phyloP scores from a whole-genome alignment of 2,329 filamentous ascomycete genomes.

The Epichloe brachyelytri region DNA sequence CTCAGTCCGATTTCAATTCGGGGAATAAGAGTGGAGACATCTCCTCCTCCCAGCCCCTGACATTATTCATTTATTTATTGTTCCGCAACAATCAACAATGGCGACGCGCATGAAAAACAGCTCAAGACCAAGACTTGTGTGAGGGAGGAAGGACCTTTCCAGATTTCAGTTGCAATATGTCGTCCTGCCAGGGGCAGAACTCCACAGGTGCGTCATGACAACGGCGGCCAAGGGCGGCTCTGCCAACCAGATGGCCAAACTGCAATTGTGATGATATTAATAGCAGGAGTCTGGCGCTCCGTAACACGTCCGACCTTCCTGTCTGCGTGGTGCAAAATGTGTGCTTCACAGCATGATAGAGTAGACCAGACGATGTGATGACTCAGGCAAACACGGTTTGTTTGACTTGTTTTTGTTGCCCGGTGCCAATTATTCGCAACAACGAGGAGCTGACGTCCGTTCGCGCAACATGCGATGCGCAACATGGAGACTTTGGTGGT shows the following conservation, averaged over 20 bases:
- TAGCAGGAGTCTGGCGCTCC: neutral
- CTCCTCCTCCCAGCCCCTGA: neutral
- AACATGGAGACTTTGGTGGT: neutral
- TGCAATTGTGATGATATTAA: neutral
- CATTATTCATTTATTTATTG: neutral
- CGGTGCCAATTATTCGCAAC: neutral
- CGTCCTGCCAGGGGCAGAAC: neutral
- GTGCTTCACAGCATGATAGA: too few relatives aligned
- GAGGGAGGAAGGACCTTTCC: too few relatives aligned
- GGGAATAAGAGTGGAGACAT: neutral
- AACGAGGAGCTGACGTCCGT: neutral
- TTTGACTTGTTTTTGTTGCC: neutral
- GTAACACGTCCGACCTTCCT: too few relatives aligned
- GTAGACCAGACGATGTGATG: neutral
- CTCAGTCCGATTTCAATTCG: slow-evolving; percentile 4
- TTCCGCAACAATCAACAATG: too few relatives aligned
- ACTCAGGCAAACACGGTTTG: neutral
- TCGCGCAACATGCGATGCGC: too few relatives aligned
- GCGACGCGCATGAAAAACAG: too few relatives aligned
- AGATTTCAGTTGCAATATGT: too few relatives aligned
- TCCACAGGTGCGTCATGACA: neutral
- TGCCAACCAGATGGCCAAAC: neutral
- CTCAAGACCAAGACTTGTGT: too few relatives aligned
- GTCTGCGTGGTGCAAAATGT: neutral
- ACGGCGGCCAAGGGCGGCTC: neutral